Evolutionary conservation across 129 eudicot species (phyloP).

Genomic region (Flaveria trinervia): DNA sequence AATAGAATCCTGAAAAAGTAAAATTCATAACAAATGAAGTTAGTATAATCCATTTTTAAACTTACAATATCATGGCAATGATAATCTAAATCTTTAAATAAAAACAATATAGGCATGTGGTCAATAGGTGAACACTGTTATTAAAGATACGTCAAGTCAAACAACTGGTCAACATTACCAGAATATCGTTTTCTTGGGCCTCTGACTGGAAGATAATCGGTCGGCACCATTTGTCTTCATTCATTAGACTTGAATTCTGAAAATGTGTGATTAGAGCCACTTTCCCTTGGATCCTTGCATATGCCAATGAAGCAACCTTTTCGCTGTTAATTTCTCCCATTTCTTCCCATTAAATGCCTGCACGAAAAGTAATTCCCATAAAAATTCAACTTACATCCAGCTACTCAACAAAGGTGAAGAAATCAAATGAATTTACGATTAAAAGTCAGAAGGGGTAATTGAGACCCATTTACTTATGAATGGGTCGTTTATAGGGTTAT

Average conservation of each 20-base stretch:
- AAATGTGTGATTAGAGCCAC: constrained; percentile 78
- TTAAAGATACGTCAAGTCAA: neutral
- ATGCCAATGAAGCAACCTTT: constrained; percentile 88
- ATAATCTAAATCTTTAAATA: neutral
- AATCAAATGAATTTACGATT: neutral
- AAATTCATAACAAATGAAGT: constrained; percentile 13
- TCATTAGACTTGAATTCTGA: constrained; percentile 95
- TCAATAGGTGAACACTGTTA: constrained; percentile 9
- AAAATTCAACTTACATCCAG: neutral
- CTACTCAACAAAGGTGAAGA: neutral
- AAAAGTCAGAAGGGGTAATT: neutral
- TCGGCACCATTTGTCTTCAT: constrained; percentile 88
- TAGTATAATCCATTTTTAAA: neutral
- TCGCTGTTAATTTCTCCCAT: constrained; percentile 94
- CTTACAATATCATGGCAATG: too few relatives aligned
- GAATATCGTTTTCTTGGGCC: constrained; percentile 55
- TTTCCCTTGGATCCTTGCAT: constrained; percentile 91
- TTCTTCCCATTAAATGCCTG: constrained; percentile 87
- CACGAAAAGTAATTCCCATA: constrained; percentile 8
- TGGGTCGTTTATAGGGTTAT: neutral
- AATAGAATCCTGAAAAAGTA: constrained; percentile 50
- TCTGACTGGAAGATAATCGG: constrained; percentile 87
- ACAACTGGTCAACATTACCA: constrained; percentile 40
- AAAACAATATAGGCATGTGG: constrained; percentile 1
- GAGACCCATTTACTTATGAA: neutral